These are phyloP conservation scores for Hygrophoropsis aurantiaca DNA, from an alignment of 768 basidiomycete genomes.

Conservation along the genomic window DNA sequence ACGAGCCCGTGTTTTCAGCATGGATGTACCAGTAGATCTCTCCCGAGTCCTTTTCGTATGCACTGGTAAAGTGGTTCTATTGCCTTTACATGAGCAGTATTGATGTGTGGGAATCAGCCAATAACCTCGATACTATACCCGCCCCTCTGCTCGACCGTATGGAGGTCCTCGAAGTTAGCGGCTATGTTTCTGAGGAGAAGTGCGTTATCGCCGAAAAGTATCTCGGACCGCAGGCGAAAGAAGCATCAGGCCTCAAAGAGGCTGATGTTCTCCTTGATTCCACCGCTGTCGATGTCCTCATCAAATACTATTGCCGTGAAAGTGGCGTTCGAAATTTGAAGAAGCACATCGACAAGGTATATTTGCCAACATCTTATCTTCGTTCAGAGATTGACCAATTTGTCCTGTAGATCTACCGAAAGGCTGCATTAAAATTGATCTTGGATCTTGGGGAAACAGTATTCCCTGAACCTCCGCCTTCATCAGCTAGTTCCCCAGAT, in stretches of 20 bases:
- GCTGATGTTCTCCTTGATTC: slow-evolving; percentile 81
- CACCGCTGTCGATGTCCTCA: slow-evolving; percentile 79
- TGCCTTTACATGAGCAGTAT: not conserved
- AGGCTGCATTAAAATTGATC: slow-evolving; percentile 90
- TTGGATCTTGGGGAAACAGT: slow-evolving; percentile 85
- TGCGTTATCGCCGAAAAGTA: slow-evolving; percentile 83
- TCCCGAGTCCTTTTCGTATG: slow-evolving; percentile 97
- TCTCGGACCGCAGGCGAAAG: slow-evolving; percentile 91
- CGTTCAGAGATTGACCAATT: not conserved
- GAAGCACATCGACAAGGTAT: slow-evolving; percentile 97
- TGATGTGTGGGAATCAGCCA: slow-evolving; percentile 51
- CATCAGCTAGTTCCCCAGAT: slow-evolving; percentile 11
- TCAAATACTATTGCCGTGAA: slow-evolving; percentile 97
- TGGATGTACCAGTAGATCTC: slow-evolving; percentile 96
- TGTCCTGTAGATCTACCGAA: slow-evolving; percentile 80
- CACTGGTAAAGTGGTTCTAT: slow-evolving; percentile 53
- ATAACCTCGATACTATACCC: slow-evolving; percentile 91
- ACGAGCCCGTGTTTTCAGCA: slow-evolving; percentile 45
- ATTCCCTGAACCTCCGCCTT: slow-evolving; percentile 66
- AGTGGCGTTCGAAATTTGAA: slow-evolving; percentile 96
- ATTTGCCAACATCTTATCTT: not conserved
- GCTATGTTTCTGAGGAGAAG: slow-evolving; percentile 95
- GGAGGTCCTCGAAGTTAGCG: slow-evolving; percentile 94
- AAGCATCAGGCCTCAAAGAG: slow-evolving; percentile 80
- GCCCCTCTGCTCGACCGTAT: slow-evolving; percentile 92